Conservation (phyloP, 2,329 filamentous ascomycete species). For the Grosmannia huntii region DNA sequence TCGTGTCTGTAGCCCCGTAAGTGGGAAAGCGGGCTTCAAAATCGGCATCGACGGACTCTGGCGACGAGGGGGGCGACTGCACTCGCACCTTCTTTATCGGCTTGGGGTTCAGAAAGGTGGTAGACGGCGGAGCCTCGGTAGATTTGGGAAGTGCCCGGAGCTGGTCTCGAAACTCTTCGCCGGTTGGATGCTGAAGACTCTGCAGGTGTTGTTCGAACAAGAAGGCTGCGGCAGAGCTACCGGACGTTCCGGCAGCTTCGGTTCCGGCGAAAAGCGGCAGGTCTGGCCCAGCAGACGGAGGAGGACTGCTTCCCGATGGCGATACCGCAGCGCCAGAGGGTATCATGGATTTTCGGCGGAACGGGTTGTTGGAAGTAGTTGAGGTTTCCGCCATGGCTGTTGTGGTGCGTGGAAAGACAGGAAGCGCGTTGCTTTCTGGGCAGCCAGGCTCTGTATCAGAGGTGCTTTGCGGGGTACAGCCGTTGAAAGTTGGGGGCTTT, state of each 20-base stretch:
- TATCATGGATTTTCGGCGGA: conserved; percentile 29
- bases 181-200: conserved; percentile 12
- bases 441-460: not conserved
- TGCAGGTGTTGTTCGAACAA: conserved; percentile 3
- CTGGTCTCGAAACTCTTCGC: conserved; percentile 18
- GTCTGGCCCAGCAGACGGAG: conserved; percentile 1
- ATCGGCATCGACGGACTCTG: conserved; percentile 32
- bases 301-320: conserved; percentile 15
- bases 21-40: conserved; percentile 18
- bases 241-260: conserved; percentile 3
- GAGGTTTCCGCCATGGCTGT: conserved; percentile 22
- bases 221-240: conserved; percentile 2
- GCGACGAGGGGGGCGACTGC: conserved; percentile 48
- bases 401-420: not conserved
- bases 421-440: not conserved
- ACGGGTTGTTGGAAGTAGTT: conserved; percentile 37
- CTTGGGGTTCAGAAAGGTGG: conserved; percentile 31
- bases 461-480: not conserved
- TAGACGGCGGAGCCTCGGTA: conserved; percentile 19
- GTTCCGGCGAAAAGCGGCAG: not conserved
- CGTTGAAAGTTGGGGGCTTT: not conserved
- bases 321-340: conserved; percentile 3
- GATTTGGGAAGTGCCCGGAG: conserved; percentile 19
- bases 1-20: conserved; percentile 11
- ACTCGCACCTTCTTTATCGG: conserved; percentile 55